Percentiles rank a stretch among this genome's conserved stretches.
Conservation (phyloP, 139 green algal genomes). For the Chlorella sp. region DNA sequence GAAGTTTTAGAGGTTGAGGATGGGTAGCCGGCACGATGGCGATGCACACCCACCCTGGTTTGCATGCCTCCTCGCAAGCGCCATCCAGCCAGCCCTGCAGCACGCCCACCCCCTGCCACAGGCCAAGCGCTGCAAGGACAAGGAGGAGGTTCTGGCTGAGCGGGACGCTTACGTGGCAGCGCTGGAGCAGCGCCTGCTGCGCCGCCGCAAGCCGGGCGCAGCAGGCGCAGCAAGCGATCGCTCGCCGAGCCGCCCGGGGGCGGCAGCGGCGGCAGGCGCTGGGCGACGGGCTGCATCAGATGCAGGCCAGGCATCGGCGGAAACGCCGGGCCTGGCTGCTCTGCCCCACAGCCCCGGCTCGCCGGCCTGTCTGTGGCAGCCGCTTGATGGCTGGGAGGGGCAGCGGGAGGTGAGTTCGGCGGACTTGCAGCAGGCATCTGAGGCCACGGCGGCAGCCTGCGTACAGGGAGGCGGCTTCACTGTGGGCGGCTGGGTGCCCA, state of each 20-base stretch:
- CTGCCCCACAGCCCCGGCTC: neutral
- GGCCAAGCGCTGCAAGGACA: neutral
- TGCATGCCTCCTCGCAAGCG: neutral
- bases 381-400: too few relatives aligned
- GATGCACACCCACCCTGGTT: neutral
- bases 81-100: neutral
- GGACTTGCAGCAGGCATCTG: neutral
- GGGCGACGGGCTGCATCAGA: too few relatives aligned
- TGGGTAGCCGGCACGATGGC: neutral
- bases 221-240: too few relatives aligned
- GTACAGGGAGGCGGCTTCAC: neutral
- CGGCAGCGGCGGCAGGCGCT: too few relatives aligned
- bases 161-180: neutral
- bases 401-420: neutral
- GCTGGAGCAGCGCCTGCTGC: slow-evolving; percentile 12
- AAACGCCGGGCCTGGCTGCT: neutral
- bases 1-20: neutral
- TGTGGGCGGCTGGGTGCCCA: neutral
- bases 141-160: neutral
- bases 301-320: too few relatives aligned
- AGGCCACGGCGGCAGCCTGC: neutral
- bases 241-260: too few relatives aligned
- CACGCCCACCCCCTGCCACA: neutral
- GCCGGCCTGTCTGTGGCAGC: neutral
- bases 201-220: neutral